phyloP scores from a whole-genome alignment of 257 asterid species.

The Solanum lycopersicoides region DNA sequence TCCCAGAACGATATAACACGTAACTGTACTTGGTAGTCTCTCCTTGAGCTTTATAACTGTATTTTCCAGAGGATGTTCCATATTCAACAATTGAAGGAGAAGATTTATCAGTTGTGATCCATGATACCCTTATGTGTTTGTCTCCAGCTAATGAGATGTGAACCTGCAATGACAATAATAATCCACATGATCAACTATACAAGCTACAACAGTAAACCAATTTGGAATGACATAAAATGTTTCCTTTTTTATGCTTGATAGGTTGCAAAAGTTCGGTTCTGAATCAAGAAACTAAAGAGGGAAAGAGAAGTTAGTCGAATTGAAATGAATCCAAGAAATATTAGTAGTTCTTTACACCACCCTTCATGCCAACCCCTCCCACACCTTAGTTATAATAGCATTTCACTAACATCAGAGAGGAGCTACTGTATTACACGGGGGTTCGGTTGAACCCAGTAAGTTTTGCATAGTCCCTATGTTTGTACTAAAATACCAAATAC shows the following conservation, averaged over 20 bases:
- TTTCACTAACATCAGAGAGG: neutral
- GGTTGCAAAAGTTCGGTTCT: neutral
- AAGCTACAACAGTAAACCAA: neutral
- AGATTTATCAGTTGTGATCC: conserved; percentile 49
- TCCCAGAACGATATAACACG: conserved; percentile 59
- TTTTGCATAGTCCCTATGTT: too few species aligned
- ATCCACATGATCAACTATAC: neutral
- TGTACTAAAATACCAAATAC: too few species aligned
- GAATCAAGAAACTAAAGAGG: neutral
- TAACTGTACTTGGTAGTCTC: conserved; percentile 57
- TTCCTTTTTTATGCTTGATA: neutral
- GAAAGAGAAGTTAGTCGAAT: neutral
- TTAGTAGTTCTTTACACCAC: neutral
- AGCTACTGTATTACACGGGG: too few species aligned
- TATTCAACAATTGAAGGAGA: conserved; percentile 65
- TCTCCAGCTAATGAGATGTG: conserved; percentile 91
- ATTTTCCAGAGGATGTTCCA: conserved; percentile 58
- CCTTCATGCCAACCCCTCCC: neutral
- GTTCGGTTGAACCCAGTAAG: too few species aligned
- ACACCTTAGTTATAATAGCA: neutral
- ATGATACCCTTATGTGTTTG: conserved; percentile 57
- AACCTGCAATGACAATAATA: conserved; percentile 34
- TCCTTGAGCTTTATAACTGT: conserved; percentile 41
- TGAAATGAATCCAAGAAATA: neutral
- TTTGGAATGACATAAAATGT: neutral